These are phyloP conservation scores for Hanseniaspora gamundiae DNA, from an alignment of 1,139 yeast species.

Conservation along the genomic window DNA sequence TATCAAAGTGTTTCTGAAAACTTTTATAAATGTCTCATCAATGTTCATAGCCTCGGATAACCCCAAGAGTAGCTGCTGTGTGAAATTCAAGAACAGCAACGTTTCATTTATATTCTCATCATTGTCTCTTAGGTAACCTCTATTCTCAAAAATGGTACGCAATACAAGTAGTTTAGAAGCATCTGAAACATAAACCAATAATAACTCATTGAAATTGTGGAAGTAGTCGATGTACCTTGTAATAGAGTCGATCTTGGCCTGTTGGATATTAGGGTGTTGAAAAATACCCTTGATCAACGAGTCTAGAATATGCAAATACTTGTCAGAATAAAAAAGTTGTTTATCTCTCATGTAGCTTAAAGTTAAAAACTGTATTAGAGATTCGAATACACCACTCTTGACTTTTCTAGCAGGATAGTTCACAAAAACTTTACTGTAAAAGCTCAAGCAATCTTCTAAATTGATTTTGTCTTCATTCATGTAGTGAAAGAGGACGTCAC, in stretches of 20 bases:
- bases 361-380: conserved; percentile 24
- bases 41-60: conserved; percentile 22
- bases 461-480: conserved; percentile 10
- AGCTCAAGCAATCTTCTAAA: conserved; percentile 15
- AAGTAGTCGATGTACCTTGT: conserved; percentile 16
- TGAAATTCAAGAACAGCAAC: conserved; percentile 18
- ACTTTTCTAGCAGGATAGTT: conserved; percentile 17
- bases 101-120: conserved; percentile 13
- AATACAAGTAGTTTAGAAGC: conserved; percentile 18
- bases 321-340: conserved; percentile 16
- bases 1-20: conserved; percentile 21
- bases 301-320: conserved; percentile 18
- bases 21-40: conserved; percentile 18
- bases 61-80: conserved; percentile 13
- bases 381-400: conserved; percentile 25
- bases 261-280: conserved; percentile 7
- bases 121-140: conserved; percentile 12
- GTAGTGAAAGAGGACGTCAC: conserved; percentile 24
- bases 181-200: conserved; percentile 19
- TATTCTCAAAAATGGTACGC: conserved; percentile 11
- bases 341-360: conserved; percentile 18
- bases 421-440: conserved; percentile 22
- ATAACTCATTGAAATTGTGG: conserved; percentile 14
- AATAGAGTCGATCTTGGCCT: conserved; percentile 12
- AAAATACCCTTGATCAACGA: conserved; percentile 14